Evolutionary conservation across 805 yeast species (phyloP).

Genomic region (Metschnikowia santaceciliae): DNA sequence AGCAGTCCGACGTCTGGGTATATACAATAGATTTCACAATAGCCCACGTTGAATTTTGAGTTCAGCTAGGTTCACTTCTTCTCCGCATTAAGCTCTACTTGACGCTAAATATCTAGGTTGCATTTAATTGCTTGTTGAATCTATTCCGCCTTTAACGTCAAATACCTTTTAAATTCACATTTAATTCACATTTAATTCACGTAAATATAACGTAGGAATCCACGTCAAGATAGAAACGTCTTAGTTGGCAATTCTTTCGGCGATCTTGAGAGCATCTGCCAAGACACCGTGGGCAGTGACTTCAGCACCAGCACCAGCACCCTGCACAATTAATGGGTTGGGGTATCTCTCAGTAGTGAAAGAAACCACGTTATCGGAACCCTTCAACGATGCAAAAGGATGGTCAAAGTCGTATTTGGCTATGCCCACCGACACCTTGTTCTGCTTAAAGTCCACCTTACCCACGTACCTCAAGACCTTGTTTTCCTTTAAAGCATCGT

Average conservation of each 20-base stretch:
- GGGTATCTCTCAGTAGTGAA: conserved; percentile 88
- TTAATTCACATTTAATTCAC: neutral
- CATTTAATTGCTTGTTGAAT: too few relatives aligned
- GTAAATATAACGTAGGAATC: neutral
- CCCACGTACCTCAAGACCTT: conserved; percentile 95
- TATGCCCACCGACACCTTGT: conserved; percentile 78
- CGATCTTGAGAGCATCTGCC: conserved; percentile 89
- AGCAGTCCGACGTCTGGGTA: too few relatives aligned
- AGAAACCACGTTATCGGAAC: conserved; percentile 93
- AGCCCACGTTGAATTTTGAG: too few relatives aligned
- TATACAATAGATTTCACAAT: too few relatives aligned
- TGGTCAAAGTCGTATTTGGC: conserved; percentile 83
- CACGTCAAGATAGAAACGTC: neutral
- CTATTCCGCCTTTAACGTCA: too few relatives aligned
- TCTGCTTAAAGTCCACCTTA: conserved; percentile 70
- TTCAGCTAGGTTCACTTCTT: too few relatives aligned
- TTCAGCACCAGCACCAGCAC: conserved; percentile 91
- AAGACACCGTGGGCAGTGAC: conserved; percentile 80
- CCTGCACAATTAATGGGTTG: conserved; percentile 92
- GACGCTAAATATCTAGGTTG: too few relatives aligned
- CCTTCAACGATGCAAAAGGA: conserved; percentile 93
- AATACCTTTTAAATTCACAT: neutral
- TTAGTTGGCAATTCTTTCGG: conserved; percentile 66
- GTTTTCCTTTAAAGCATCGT: conserved; percentile 73
- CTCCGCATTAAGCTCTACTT: too few relatives aligned